phyloP scores from a whole-genome alignment of 2,329 filamentous ascomycete species.

The Aspergillus clavatus region DNA sequence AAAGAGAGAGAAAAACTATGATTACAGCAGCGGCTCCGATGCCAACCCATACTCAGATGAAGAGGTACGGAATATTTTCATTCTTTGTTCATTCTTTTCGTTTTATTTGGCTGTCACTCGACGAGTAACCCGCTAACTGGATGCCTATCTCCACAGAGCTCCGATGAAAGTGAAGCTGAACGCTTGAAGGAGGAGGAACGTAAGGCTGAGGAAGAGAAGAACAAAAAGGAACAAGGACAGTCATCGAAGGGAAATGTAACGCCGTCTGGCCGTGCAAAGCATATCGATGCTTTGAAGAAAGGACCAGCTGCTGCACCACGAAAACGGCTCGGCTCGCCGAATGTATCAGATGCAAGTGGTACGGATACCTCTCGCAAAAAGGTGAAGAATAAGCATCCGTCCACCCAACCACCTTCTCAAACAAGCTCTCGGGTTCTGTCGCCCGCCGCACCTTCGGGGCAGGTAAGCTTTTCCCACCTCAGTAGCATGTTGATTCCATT shows the following conservation, averaged over 20 bases:
- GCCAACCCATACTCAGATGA: slow-evolving; percentile 54
- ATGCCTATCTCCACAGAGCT: slow-evolving; percentile 41
- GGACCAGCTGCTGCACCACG: slow-evolving; percentile 53
- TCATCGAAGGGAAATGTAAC: slow-evolving; percentile 68
- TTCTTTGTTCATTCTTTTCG: no score
- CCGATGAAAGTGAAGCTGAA: slow-evolving; percentile 62
- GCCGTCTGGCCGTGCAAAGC: slow-evolving; percentile 56
- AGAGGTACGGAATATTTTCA: no score
- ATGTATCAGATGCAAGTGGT: slow-evolving; percentile 83
- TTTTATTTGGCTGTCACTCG: slow-evolving; percentile 8
- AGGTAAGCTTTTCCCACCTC: slow-evolving; percentile 21
- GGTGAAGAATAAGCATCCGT: slow-evolving; percentile 61
- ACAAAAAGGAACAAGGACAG: slow-evolving; percentile 49
- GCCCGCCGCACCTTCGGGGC: slow-evolving; percentile 58
- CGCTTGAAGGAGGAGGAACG: slow-evolving; percentile 56
- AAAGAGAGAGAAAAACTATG: slow-evolving; percentile 78
- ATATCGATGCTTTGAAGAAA: slow-evolving; percentile 49
- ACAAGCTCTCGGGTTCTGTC: slow-evolving; percentile 54
- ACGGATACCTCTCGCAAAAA: slow-evolving; percentile 84
- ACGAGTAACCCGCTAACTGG: slow-evolving; percentile 20
- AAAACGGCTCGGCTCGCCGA: slow-evolving; percentile 81
- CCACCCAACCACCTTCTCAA: slow-evolving; percentile 29
- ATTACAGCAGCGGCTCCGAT: slow-evolving; percentile 70
- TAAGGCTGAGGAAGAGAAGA: slow-evolving; percentile 55
- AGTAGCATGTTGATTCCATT: neutral